Conservation (phyloP, 2,329 filamentous ascomycete species). For the Emergomyces africanus region DNA sequence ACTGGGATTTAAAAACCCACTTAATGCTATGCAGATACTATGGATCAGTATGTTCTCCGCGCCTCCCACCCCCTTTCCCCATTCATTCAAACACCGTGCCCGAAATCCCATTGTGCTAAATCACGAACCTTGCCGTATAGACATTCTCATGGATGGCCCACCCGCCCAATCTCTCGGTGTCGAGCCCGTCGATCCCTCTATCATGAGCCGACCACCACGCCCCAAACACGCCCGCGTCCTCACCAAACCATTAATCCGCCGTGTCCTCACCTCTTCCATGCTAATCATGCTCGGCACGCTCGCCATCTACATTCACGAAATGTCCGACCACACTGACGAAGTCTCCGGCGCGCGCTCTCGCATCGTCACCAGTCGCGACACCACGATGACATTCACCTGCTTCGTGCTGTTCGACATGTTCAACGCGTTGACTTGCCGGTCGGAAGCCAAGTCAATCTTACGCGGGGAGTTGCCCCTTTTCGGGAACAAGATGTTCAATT, state of each 20-base stretch:
- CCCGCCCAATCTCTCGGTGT: conserved; percentile 95
- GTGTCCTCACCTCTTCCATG: conserved; percentile 73
- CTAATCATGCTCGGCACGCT: conserved; percentile 93
- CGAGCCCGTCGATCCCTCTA: conserved; percentile 82
- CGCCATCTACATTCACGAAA: conserved; percentile 80
- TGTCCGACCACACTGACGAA: conserved; percentile 55
- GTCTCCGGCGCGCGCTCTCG: conserved; percentile 33
- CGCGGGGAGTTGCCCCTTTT: conserved; percentile 73
- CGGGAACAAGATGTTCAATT: conserved; percentile 90
- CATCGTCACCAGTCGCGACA: conserved; percentile 79
- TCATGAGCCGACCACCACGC: conserved; percentile 84
- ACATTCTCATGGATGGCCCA: conserved; percentile 98
- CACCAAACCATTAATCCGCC: conserved; percentile 66
- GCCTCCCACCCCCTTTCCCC: background rate
- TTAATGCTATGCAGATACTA: conserved; percentile 99
- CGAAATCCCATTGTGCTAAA: background rate
- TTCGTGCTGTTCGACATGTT: conserved; percentile 99
- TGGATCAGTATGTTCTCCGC: conserved; percentile 75
- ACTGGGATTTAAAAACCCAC: conserved; percentile 83
- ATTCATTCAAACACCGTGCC: background rate
- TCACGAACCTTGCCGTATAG: conserved; percentile 33
- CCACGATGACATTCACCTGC: conserved; percentile 98
- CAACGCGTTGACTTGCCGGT: conserved; percentile 88
- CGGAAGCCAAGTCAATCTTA: conserved; percentile 78
- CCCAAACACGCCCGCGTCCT: conserved; percentile 79